phyloP scores from a whole-genome alignment of 169 alveolate genomes.

The Plasmodium adleri region DNA sequence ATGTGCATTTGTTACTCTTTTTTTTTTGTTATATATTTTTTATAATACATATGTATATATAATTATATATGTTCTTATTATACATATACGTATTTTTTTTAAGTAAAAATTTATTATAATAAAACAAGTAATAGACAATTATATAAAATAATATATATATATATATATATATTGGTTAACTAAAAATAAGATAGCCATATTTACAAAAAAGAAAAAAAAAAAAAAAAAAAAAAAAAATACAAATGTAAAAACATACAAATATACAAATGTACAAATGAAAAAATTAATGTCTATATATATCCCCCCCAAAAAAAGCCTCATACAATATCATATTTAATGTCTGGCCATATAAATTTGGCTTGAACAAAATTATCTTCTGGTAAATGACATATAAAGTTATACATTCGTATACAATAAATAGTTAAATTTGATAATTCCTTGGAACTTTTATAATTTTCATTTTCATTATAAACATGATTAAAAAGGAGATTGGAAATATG shows the following conservation, averaged over 20 bases:
- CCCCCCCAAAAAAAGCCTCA: too few species aligned
- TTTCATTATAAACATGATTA: conserved; percentile 64
- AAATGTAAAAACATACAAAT: background rate
- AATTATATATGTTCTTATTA: too few species aligned
- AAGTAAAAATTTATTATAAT: too few species aligned
- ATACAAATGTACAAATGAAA: background rate
- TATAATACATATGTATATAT: too few species aligned
- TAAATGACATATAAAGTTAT: conserved; percentile 34
- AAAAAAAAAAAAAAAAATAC: background rate
- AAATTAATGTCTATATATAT: background rate
- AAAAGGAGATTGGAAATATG: conserved; percentile 39
- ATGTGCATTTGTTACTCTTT: too few species aligned
- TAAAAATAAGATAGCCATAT: too few species aligned
- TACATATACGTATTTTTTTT: too few species aligned
- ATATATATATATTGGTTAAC: too few species aligned
- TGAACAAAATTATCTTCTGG: conserved; percentile 55
- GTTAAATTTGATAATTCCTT: conserved; percentile 52
- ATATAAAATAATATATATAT: too few species aligned
- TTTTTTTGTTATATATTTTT: too few species aligned
- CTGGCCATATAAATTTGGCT: conserved; percentile 74
- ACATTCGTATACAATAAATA: conserved; percentile 68
- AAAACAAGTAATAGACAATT: too few species aligned
- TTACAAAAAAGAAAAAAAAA: too few species aligned
- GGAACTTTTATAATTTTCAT: conserved; percentile 41
- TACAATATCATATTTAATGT: conserved; percentile 15